phyloP scores from a whole-genome alignment of 352 stramenopile genomes.

The Pythium vanterpoolii region DNA sequence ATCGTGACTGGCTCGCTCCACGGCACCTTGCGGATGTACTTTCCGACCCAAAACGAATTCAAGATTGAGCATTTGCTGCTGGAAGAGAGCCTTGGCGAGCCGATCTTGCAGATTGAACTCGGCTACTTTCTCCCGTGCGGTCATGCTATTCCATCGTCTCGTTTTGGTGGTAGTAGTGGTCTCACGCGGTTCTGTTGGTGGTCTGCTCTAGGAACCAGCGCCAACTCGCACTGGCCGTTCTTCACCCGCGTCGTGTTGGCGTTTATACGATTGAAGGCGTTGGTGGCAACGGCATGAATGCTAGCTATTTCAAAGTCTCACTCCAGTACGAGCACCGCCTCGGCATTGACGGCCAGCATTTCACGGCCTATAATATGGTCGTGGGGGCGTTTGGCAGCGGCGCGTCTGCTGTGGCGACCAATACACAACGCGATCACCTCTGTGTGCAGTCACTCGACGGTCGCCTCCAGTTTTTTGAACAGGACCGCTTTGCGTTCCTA shows the following conservation, averaged over 20 bases:
- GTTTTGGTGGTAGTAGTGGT: not conserved
- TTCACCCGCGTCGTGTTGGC: slow-evolving; percentile 75
- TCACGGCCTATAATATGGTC: slow-evolving; percentile 90
- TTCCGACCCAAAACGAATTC: slow-evolving; percentile 75
- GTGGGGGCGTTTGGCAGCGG: slow-evolving; percentile 67
- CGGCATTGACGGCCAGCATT: slow-evolving; percentile 86
- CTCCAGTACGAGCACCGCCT: slow-evolving; percentile 85
- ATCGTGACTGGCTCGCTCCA: slow-evolving; percentile 88
- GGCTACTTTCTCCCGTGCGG: slow-evolving; percentile 80
- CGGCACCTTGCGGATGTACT: slow-evolving; percentile 84
- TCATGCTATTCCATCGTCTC: not conserved
- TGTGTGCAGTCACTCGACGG: slow-evolving; percentile 91
- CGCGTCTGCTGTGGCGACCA: slow-evolving; percentile 7
- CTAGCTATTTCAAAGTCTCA: slow-evolving; percentile 82
- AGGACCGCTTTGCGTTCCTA: slow-evolving; percentile 87
- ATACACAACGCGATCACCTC: slow-evolving; percentile 67
- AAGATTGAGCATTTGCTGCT: slow-evolving; percentile 88
- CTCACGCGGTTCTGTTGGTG: not conserved
- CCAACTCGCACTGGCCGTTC: slow-evolving; percentile 71
- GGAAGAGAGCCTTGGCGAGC: slow-evolving; percentile 79
- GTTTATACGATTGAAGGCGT: slow-evolving; percentile 83
- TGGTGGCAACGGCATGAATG: slow-evolving; percentile 65
- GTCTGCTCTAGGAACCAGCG: slow-evolving; percentile 41
- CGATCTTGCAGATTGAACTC: slow-evolving; percentile 85
- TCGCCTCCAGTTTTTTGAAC: slow-evolving; percentile 90